These are phyloP conservation scores for Serpula lacrymans DNA, from an alignment of 768 basidiomycete species.

Conservation along the genomic window DNA sequence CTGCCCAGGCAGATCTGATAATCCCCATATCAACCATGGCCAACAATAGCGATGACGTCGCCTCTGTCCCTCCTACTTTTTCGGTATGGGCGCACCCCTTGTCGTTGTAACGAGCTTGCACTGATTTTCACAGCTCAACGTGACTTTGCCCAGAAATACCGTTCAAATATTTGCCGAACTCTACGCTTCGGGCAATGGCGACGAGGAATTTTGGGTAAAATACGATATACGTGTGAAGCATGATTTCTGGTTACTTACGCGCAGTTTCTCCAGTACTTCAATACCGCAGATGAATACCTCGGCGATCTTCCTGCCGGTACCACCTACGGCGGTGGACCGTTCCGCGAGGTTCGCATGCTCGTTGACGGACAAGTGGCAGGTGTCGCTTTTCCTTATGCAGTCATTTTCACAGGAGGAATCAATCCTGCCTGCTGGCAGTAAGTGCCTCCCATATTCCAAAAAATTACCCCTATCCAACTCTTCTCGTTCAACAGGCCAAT, in stretches of 20 bases:
- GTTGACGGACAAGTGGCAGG: slow-evolving; percentile 56
- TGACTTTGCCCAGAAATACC: slow-evolving; percentile 68
- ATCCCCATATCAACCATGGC: slow-evolving; percentile 66
- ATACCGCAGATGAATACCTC: slow-evolving; percentile 59
- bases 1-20: slow-evolving; percentile 58
- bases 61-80: slow-evolving; percentile 71
- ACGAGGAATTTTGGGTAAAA: slow-evolving; percentile 77
- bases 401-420: slow-evolving; percentile 75
- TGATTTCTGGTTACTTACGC: slow-evolving; percentile 3
- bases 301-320: slow-evolving; percentile 47
- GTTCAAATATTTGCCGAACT: slow-evolving; percentile 68
- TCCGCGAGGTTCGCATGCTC: slow-evolving; percentile 60
- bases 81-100: slow-evolving; percentile 40
- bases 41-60: slow-evolving; percentile 65
- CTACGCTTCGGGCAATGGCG: slow-evolving; percentile 62
- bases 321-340: slow-evolving; percentile 48
- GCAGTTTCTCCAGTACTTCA: slow-evolving; percentile 52
- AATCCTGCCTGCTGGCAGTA: slow-evolving; percentile 69
- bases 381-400: slow-evolving; percentile 53
- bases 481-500: slow-evolving; percentile 48
- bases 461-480: background rate
- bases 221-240: background rate
- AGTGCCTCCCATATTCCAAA: slow-evolving; percentile 1
- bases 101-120: background rate
- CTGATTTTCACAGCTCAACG: slow-evolving; percentile 44